Conservation (phyloP, 2,329 filamentous ascomycete genomes). For the Beauveria bassiana region DNA sequence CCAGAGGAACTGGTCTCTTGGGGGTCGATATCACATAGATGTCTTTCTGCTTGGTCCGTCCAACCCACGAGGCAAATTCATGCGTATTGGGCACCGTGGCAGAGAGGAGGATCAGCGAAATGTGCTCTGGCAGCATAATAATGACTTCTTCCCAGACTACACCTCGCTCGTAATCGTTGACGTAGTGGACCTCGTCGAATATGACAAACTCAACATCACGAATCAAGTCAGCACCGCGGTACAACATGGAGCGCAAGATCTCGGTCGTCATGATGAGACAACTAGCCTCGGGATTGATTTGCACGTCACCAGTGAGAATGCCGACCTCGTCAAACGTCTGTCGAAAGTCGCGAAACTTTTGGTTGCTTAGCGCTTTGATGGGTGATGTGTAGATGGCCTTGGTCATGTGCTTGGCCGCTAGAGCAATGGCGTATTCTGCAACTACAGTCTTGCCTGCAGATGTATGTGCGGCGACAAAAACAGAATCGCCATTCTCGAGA, state of each 20-base stretch:
- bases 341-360: constrained; percentile 95
- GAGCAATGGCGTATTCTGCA: constrained; percentile 92
- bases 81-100: constrained; percentile 96
- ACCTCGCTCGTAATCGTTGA: constrained; percentile 90
- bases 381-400: constrained; percentile 99
- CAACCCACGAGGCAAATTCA: constrained; percentile 98
- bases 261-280: constrained; percentile 99
- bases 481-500: constrained; percentile 90
- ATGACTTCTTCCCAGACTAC: constrained; percentile 99
- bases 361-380: constrained; percentile 96
- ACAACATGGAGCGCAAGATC: constrained; percentile 96
- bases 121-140: constrained; percentile 97
- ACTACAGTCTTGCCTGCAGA: constrained; percentile 98
- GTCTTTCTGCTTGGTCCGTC: constrained; percentile 94
- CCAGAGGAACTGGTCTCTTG: constrained; percentile 87
- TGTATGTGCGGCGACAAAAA: constrained; percentile 95
- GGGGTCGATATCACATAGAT: constrained; percentile 98
- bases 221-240: constrained; percentile 89
- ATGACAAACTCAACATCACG: constrained; percentile 98
- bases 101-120: constrained; percentile 88
- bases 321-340: constrained; percentile 89
- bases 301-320: constrained; percentile 93
- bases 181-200: constrained; percentile 98
- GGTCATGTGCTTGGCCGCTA: constrained; percentile 98
- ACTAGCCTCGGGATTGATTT: constrained; percentile 95